These are phyloP conservation scores for Solanum sejunctum DNA, from an alignment of 257 asterid species.

Conservation along the genomic window DNA sequence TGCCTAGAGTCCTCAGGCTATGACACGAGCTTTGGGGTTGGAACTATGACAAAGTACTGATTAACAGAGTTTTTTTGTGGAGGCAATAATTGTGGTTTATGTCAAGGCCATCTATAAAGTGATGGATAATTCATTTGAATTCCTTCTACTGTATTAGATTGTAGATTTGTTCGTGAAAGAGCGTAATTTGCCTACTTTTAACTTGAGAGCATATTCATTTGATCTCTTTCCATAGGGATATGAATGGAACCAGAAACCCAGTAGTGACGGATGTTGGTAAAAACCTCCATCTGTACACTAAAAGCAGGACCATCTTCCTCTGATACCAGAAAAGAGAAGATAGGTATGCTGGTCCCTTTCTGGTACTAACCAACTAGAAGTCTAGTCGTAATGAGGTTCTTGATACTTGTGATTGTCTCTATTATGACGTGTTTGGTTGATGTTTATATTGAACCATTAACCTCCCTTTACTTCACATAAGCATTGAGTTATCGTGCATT, in stretches of 20 bases:
- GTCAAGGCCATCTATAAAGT: not conserved
- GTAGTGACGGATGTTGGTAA: not conserved
- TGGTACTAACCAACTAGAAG: not conserved
- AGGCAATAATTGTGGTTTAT: not conserved
- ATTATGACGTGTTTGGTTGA: not conserved
- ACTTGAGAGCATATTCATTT: not conserved
- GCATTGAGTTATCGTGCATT: not conserved
- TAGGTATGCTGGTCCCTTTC: not conserved
- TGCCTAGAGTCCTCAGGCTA: not conserved
- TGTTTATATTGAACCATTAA: not conserved
- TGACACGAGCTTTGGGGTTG: not conserved
- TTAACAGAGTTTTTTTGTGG: not conserved
- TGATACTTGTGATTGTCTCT: not conserved
- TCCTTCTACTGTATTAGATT: not conserved
- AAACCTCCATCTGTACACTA: not conserved
- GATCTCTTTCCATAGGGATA: not conserved
- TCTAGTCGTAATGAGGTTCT: not conserved
- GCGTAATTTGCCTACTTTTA: not conserved
- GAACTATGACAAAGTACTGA: not conserved
- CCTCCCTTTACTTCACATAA: not conserved
- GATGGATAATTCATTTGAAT: not conserved
- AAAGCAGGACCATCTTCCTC: not conserved
- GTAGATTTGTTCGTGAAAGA: not conserved
- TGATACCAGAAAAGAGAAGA: not conserved
- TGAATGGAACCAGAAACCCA: not conserved